These are phyloP conservation scores for Teunomyces panamensis DNA, from an alignment of 805 yeast genomes.

Conservation along the genomic window DNA sequence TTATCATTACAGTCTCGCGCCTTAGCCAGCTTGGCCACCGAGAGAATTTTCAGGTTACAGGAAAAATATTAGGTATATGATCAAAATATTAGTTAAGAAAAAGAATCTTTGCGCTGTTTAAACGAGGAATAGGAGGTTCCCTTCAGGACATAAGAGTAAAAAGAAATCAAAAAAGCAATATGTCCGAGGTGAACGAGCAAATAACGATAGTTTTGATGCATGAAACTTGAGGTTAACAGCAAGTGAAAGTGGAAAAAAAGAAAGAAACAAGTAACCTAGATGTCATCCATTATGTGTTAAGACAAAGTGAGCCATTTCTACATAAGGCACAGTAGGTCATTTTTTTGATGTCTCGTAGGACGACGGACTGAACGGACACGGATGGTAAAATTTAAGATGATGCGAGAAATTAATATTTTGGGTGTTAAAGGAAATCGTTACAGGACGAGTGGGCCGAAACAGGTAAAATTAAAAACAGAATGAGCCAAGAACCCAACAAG, in stretches of 20 bases:
- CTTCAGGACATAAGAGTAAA: no score
- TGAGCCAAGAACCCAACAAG: neutral
- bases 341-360: neutral
- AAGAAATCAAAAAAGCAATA: no score
- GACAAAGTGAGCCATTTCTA: no score
- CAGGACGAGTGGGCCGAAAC: neutral
- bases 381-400: neutral
- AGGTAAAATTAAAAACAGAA: neutral
- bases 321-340: neutral
- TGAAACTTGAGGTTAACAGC: no score
- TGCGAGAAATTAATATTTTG: neutral
- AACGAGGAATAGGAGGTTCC: no score
- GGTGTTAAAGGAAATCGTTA: neutral
- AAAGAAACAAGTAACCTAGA: no score
- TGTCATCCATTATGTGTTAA: no score
- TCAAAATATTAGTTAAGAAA: neutral
- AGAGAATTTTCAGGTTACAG: constrained; percentile 38
- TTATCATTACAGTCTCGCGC: constrained; percentile 46
- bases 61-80: constrained; percentile 19
- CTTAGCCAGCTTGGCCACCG: constrained; percentile 52
- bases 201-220: no score
- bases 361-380: neutral
- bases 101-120: no score
- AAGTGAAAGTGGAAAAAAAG: no score
- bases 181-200: no score